phyloP scores from a whole-genome alignment of 169 alveolate genomes.

The Plasmodium sp. region DNA sequence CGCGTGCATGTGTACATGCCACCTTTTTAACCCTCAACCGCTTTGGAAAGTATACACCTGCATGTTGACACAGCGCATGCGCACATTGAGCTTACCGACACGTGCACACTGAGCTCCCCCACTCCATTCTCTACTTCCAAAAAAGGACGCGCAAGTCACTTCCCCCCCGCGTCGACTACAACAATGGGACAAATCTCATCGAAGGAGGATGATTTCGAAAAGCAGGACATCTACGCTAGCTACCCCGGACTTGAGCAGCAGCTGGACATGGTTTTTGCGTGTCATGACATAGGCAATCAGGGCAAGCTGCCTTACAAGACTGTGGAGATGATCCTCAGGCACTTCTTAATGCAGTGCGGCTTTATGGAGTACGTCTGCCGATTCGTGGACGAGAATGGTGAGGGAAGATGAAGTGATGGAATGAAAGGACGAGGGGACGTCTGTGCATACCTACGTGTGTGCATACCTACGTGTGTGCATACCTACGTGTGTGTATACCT shows the following conservation, averaged over 20 bases:
- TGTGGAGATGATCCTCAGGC: slow-evolving; percentile 87
- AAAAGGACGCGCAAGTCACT: slow-evolving; percentile 12
- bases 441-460: not conserved
- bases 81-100: not conserved
- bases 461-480: too few species aligned
- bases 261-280: slow-evolving; percentile 81
- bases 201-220: slow-evolving; percentile 52
- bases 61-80: not conserved
- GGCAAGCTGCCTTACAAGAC: slow-evolving; percentile 84
- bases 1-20: not conserved
- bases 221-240: slow-evolving; percentile 53
- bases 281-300: slow-evolving; percentile 85
- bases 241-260: slow-evolving; percentile 89
- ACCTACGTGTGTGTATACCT: not conserved
- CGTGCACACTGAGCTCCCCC: not conserved
- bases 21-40: not conserved
- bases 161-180: not conserved
- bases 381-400: slow-evolving; percentile 82
- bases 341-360: slow-evolving; percentile 86
- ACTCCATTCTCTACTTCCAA: not conserved
- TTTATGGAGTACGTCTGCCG: slow-evolving; percentile 85
- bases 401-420: not conserved
- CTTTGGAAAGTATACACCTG: not conserved
- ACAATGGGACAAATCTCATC: slow-evolving; percentile 62
- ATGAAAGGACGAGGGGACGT: too few species aligned